Percentiles rank a stretch among this genome's conserved stretches.
These are phyloP conservation scores for Dendrobium chrysotoxum DNA, from an alignment of 106 monocot genomes.

Conservation along the genomic window DNA sequence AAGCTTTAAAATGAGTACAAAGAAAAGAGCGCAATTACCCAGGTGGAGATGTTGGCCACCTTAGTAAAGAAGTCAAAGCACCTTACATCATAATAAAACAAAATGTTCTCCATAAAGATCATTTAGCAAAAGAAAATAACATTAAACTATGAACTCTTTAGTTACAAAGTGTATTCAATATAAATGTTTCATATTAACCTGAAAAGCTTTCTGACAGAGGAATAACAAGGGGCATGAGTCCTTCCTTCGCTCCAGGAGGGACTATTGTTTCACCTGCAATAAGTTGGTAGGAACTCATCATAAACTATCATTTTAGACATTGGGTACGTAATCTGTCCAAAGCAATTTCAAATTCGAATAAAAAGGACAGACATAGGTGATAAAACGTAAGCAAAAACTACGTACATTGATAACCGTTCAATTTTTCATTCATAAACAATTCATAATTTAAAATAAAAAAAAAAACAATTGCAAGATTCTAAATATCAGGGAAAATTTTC, in stretches of 20 bases:
- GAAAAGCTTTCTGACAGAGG: slow-evolving; percentile 71
- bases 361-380: too few relatives aligned
- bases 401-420: too few relatives aligned
- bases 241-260: slow-evolving; percentile 75
- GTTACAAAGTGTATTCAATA: slow-evolving; percentile 1
- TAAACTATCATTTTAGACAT: not conserved
- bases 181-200: slow-evolving; percentile 36
- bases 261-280: slow-evolving; percentile 65
- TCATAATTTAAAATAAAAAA: too few relatives aligned
- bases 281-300: slow-evolving; percentile 3
- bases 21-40: slow-evolving; percentile 43
- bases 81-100: slow-evolving; percentile 36
- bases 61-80: slow-evolving; percentile 73
- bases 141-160: not conserved
- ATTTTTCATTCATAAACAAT: too few relatives aligned
- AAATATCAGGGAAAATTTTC: too few relatives aligned
- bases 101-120: not conserved
- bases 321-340: too few relatives aligned
- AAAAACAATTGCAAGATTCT: too few relatives aligned
- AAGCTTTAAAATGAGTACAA: not conserved
- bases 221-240: slow-evolving; percentile 78
- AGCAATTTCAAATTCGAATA: too few relatives aligned
- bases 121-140: not conserved
- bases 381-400: too few relatives aligned
- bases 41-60: slow-evolving; percentile 93